These are phyloP conservation scores for Auriscalpium vulgare DNA, from an alignment of 768 basidiomycete genomes.

Conservation along the genomic window DNA sequence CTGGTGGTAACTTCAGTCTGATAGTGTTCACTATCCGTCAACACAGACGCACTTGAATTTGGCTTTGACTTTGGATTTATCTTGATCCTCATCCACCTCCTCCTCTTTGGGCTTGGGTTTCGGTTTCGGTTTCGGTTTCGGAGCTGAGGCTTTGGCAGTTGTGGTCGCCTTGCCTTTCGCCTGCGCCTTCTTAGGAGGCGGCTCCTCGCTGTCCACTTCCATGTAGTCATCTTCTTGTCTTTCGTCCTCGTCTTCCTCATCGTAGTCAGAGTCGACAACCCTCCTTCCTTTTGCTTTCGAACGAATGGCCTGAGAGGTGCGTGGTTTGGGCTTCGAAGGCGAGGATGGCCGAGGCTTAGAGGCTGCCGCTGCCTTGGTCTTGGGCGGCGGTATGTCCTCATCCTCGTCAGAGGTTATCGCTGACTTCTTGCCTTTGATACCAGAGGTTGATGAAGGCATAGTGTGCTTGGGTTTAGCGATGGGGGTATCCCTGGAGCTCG, in stretches of 20 bases:
- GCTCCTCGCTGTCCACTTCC: conserved; percentile 14
- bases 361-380: too few relatives aligned
- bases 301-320: conserved; percentile 2
- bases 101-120: conserved; percentile 13
- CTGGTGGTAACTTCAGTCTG: conserved; percentile 19
- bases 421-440: too few relatives aligned
- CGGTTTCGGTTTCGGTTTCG: conserved; percentile 1
- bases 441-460: too few relatives aligned
- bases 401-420: too few relatives aligned
- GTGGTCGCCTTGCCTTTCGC: conserved; percentile 12
- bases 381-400: too few relatives aligned
- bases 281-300: conserved; percentile 21
- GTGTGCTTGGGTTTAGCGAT: neutral
- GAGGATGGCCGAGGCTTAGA: too few relatives aligned
- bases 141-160: neutral
- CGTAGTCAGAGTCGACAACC: conserved; percentile 27
- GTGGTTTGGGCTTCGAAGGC: conserved; percentile 17
- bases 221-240: conserved; percentile 16
- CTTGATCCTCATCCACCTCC: conserved; percentile 10
- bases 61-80: conserved; percentile 29
- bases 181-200: neutral
- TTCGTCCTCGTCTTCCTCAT: conserved; percentile 24
- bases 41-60: conserved; percentile 22
- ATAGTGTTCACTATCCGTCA: neutral
- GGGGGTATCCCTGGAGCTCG: neutral